Evolutionary conservation across 1,284 basidiomycete genomes (phyloP).

Genomic region (Phellopilus nigrolimitatus): DNA sequence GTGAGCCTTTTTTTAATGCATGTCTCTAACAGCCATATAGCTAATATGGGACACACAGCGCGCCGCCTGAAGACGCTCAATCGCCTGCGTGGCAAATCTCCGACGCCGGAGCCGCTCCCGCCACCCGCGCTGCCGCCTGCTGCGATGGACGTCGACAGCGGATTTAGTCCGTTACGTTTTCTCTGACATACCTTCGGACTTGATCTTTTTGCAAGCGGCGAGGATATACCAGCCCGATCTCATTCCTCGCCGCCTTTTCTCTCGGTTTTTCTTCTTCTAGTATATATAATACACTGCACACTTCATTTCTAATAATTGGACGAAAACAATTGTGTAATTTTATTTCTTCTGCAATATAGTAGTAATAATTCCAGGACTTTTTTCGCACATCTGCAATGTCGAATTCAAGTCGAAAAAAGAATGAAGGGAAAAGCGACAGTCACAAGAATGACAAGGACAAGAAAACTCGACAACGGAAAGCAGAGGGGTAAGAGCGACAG

Average conservation of each 20-base stretch:
- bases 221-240: too few relatives aligned
- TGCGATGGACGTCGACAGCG: conserved; percentile 13
- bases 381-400: too few relatives aligned
- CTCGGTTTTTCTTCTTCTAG: not conserved
- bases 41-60: too few relatives aligned
- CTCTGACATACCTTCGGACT: too few relatives aligned
- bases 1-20: conserved; percentile 41
- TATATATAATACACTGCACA: not conserved
- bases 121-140: conserved; percentile 25
- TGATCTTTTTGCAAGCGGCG: too few relatives aligned
- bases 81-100: conserved; percentile 38
- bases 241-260: not conserved
- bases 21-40: too few relatives aligned
- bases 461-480: not conserved
- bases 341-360: conserved; percentile 17
- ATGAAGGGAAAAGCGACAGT: conserved; percentile 7
- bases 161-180: too few relatives aligned
- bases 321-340: conserved; percentile 14
- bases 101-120: conserved; percentile 30
- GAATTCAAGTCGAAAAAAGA: not conserved
- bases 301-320: not conserved
- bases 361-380: conserved; percentile 6
- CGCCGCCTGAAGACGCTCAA: conserved; percentile 46
- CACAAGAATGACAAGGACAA: not conserved
- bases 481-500: not conserved